These are phyloP conservation scores for Aspergillus caelatus DNA, from an alignment of 2,329 filamentous ascomycete genomes.

Conservation along the genomic window DNA sequence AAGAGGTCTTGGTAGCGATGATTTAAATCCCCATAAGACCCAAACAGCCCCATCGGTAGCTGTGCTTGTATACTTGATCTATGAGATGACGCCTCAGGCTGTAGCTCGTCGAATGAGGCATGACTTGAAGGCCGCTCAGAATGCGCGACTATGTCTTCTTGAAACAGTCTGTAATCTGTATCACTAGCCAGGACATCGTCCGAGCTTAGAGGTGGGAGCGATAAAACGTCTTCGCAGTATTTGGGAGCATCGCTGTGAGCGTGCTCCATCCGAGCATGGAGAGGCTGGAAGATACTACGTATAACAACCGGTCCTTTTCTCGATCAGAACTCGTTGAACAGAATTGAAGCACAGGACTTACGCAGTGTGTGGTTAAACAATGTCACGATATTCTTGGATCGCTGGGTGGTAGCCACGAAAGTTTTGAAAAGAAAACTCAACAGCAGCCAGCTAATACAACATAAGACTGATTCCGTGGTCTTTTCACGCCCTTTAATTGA, in stretches of 20 bases:
- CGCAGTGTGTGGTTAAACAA: too few species aligned
- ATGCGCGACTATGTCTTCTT: not conserved
- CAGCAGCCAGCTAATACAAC: not conserved
- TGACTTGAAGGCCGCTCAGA: not conserved
- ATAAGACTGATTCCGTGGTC: not conserved
- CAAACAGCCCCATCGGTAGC: not conserved
- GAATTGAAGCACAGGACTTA: not conserved
- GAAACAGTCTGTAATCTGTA: not conserved
- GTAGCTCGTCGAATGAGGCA: not conserved
- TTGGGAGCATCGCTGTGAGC: not conserved
- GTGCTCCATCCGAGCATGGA: conserved; percentile 6
- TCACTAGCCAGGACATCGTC: not conserved
- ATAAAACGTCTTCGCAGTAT: conserved; percentile 9
- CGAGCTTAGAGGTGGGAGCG: not conserved
- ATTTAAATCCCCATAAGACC: not conserved
- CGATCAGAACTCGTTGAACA: not conserved
- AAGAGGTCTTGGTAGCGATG: not conserved
- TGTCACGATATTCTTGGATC: not conserved
- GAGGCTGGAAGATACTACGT: not conserved
- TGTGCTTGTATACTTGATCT: not conserved
- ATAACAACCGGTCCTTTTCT: not conserved
- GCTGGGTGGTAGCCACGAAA: not conserved
- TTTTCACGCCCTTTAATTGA: not conserved
- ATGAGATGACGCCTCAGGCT: not conserved
- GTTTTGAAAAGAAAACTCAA: not conserved